Base-by-base conservation (phyloP, 768 basidiomycete species). In the Xerocomellus chrysenteron region DNA sequence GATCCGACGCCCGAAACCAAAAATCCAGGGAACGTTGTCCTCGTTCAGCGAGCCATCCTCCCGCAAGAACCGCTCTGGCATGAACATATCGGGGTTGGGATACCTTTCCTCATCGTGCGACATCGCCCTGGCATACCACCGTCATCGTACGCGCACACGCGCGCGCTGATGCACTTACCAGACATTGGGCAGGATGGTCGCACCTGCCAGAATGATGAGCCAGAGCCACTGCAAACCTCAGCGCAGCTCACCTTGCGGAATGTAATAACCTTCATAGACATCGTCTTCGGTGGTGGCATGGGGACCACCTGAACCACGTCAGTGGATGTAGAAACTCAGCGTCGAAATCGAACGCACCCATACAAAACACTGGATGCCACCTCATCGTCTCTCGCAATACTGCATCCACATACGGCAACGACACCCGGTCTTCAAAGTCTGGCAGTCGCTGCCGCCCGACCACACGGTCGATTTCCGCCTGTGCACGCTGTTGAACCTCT, bases 271-370 rank as follows among this genome's bases (percentile, higher is more conserved):
- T 19, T 65, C 58, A 56, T 76, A 78, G 5, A 66, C 55, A 55
- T 76, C 73, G 10, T 76, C 75, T 8, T 64, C 62, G 6, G 51
- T 72, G 12, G 74, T 72, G 26, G 67, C 65, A 57, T 80, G 80
- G 14, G 78, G 76, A 14, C 80, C 60, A 30, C 75, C 79, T 80
- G 36, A 11, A 30, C 2, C 5, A 28, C 17, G 4, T 57, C 9
- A 59, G 37, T 1, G 10, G 10, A 4, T 21, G 10, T 8, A 8
- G 55, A 36, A 21, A 28, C 8, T 28, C 5, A 14, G 4, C 11
- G 2, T 17, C 12, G 39, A 19, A 8, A 47, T 14, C 3, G 12
- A 30, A 41, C 57, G 3, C 39, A 71, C 73, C 66, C 1, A 73
- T 40, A 2, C 71, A 66, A 3, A 50, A 24, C 10, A 71, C 63